phyloP scores from a whole-genome alignment of 257 asterid genomes.

The Capsicum pubescens region DNA sequence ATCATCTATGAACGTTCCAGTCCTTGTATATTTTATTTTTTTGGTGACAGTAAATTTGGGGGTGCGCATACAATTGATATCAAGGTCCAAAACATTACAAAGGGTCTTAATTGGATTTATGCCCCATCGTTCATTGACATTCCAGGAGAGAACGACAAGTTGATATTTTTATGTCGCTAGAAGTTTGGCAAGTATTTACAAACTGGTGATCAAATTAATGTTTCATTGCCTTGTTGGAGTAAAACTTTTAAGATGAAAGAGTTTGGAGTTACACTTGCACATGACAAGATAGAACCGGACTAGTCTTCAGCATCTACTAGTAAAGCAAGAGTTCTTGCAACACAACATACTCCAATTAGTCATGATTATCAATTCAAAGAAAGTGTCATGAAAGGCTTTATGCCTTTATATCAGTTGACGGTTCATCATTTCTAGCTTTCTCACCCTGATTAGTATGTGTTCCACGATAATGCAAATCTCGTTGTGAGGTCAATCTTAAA shows the following conservation, averaged over 20 bases:
- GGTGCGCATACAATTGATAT: neutral
- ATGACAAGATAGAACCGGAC: neutral
- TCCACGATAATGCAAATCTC: neutral
- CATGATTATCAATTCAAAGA: neutral
- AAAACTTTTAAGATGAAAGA: conserved; percentile 24
- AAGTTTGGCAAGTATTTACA: conserved; percentile 27
- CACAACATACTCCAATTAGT: neutral
- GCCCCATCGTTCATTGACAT: conserved; percentile 34
- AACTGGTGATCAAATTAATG: conserved; percentile 31
- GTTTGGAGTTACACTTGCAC: conserved; percentile 27
- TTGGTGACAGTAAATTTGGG: neutral
- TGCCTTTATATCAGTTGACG: conserved; percentile 17
- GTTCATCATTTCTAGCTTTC: conserved; percentile 31
- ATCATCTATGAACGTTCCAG: conserved; percentile 28
- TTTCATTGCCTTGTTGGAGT: conserved; percentile 30
- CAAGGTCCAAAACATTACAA: conserved; percentile 24
- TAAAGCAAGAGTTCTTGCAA: conserved; percentile 13
- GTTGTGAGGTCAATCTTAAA: neutral
- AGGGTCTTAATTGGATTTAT: conserved; percentile 31
- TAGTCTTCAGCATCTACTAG: neutral
- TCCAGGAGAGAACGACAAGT: conserved; percentile 25
- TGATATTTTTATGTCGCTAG: conserved; percentile 32
- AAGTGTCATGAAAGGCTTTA: neutral
- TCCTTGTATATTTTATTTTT: neutral
- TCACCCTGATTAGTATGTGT: conserved; percentile 9